A percentile compares a stretch with the other conserved stretches of the same genome.
Conservation (phyloP, 2,329 filamentous ascomycete genomes). For the Penicillium sp. region DNA sequence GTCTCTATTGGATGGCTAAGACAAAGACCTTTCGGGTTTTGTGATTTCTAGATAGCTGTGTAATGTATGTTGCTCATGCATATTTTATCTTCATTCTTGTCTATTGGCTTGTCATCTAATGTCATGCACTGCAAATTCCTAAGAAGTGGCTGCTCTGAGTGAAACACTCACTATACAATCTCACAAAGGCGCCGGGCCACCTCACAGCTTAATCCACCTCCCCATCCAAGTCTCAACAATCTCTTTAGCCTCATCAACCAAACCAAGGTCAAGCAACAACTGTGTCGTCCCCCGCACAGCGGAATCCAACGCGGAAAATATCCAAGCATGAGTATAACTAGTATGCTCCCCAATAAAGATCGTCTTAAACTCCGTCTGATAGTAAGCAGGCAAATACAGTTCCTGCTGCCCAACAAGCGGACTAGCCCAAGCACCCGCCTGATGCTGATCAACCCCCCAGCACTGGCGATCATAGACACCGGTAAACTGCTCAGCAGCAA, state of each 20-base stretch:
- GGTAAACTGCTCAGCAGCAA: constrained; percentile 55
- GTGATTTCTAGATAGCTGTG: neutral
- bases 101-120: neutral
- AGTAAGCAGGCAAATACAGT: constrained; percentile 63
- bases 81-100: neutral
- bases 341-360: constrained; percentile 64
- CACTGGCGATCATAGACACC: constrained; percentile 57
- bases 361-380: constrained; percentile 59
- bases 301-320: constrained; percentile 54
- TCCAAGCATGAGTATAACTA: constrained; percentile 57
- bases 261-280: constrained; percentile 52
- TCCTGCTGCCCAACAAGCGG: constrained; percentile 59
- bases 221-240: constrained; percentile 60
- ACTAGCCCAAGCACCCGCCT: constrained; percentile 54
- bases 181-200: too few relatives aligned
- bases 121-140: neutral
- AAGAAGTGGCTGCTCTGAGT: neutral
- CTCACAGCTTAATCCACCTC: constrained; percentile 48
- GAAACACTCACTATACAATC: neutral
- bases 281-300: constrained; percentile 58
- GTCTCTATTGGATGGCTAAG: too few relatives aligned
- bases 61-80: neutral
- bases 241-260: constrained; percentile 62
- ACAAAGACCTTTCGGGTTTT: neutral
- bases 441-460: constrained; percentile 55